Conservation (phyloP, 768 basidiomycete species). For the Solioccasus polychromus region DNA sequence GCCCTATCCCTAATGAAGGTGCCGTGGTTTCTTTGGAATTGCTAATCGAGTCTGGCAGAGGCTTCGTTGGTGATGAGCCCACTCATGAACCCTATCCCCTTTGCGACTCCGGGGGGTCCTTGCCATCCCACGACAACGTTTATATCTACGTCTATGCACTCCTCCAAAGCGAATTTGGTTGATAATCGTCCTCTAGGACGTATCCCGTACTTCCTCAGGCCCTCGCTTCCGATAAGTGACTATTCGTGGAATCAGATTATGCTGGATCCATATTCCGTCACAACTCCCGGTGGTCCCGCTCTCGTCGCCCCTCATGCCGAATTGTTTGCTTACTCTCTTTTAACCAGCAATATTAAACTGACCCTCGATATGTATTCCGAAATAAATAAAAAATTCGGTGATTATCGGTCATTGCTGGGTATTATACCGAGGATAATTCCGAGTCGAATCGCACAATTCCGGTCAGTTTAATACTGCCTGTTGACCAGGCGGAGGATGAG, state of each 20-base stretch:
- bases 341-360: too few species aligned
- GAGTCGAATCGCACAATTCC: too few species aligned
- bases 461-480: too few species aligned
- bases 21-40: conserved; percentile 13
- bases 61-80: conserved; percentile 75
- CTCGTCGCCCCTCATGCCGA: conserved; percentile 66
- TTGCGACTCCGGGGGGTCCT: conserved; percentile 39
- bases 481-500: too few species aligned
- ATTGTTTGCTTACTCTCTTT: conserved; percentile 55
- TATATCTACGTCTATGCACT: conserved; percentile 57
- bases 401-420: too few species aligned
- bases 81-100: conserved; percentile 68
- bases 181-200: conserved; percentile 43
- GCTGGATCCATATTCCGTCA: conserved; percentile 87
- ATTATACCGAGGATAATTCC: too few species aligned
- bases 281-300: conserved; percentile 78
- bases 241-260: conserved; percentile 83
- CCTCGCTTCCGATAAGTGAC: conserved; percentile 80
- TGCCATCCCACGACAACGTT: conserved; percentile 41
- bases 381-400: too few species aligned
- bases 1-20: conserved; percentile 71
- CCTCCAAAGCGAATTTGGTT: background rate
- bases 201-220: conserved; percentile 78
- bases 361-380: too few species aligned
- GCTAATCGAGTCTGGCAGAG: conserved; percentile 34